Base-by-base conservation (phyloP, 805 yeast genomes). In the Lipomyces lipofer region DNA sequence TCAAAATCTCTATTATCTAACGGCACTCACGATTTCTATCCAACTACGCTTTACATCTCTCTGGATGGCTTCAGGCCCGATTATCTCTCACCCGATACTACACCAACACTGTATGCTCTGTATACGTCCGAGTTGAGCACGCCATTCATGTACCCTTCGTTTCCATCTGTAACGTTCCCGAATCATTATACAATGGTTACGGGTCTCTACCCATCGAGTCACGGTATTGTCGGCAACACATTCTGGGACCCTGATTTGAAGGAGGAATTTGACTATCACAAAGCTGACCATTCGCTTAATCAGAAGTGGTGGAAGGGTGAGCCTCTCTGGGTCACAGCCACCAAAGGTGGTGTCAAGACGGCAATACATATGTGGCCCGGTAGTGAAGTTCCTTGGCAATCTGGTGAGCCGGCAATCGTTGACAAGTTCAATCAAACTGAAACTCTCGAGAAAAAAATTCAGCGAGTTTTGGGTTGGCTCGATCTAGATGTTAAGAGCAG, bases 331-430 rank as follows among this genome's bases (percentile, higher is more conserved):
- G 72, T 77, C 29, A 87, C 95, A 1, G 89, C 92, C 0, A 74
- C 74, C 27, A 67, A 69, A 17, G 86, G 86, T 55, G 84, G 83
- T 4, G 77, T 85, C 1, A 72, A 72, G 2, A 71, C 85, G 4
- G 95, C 90, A 0, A 85, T 88, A n/a, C 95, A 90, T 69, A 90
- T 89, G 96, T 91, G 95, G 95, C 97, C 97, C 0, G 97, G 97
- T 1, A 82, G 90, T 54, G 96, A 89, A 63, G 95, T 83, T 6
- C 77, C 78, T 24, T 81, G 79, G 65, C 75, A 79, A 51, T 68
- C 69, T 4, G 78, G 76, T 21, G 83, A 86, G 1, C 66, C 77
- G 52, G 78, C 77, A 45, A 60, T 56, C 44, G 80, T 81, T 30
- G 94, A 85, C 60, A 70, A 71, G 50, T 91, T 79, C 71, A 82